Conservation (phyloP, 1,284 basidiomycete genomes). For the Apiotrichum montevideense region DNA sequence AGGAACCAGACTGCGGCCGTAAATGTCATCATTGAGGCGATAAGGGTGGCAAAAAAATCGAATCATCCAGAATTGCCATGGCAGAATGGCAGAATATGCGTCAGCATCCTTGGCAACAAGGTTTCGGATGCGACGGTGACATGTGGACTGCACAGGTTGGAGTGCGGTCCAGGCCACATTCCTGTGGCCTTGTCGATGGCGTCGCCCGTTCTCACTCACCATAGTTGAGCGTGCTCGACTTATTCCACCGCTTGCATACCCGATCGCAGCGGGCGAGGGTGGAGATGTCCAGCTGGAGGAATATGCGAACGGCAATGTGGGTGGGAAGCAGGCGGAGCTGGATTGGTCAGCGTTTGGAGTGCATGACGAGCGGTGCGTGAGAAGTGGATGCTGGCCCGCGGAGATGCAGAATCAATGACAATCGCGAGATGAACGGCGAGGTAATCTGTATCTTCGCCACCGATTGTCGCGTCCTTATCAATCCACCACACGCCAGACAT, state of each 20-base stretch:
- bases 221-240: slow-evolving; percentile 82
- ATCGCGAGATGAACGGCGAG: too few species aligned
- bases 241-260: slow-evolving; percentile 77
- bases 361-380: too few species aligned
- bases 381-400: too few species aligned
- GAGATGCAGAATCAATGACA: too few species aligned
- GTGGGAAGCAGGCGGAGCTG: slow-evolving; percentile 65
- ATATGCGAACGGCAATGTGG: slow-evolving; percentile 69
- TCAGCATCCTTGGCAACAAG: too few species aligned
- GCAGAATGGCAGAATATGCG: too few species aligned
- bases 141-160: too few species aligned
- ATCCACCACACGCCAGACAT: too few species aligned
- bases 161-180: too few species aligned
- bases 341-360: not conserved
- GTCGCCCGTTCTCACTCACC: slow-evolving; percentile 51
- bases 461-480: not conserved
- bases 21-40: not conserved
- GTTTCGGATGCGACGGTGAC: too few species aligned
- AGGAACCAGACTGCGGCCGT: slow-evolving; percentile 73
- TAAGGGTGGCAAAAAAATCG: not conserved
- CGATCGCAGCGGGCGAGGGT: slow-evolving; percentile 69
- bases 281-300: slow-evolving; percentile 58
- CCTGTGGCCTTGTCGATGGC: not conserved
- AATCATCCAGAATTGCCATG: too few species aligned
- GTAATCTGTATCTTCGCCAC: too few species aligned